Evolutionary conservation across 2,329 filamentous ascomycete species (phyloP), one percentile per base, ranked within the genome.

Genomic region (Bipolaris gigantea): DNA sequence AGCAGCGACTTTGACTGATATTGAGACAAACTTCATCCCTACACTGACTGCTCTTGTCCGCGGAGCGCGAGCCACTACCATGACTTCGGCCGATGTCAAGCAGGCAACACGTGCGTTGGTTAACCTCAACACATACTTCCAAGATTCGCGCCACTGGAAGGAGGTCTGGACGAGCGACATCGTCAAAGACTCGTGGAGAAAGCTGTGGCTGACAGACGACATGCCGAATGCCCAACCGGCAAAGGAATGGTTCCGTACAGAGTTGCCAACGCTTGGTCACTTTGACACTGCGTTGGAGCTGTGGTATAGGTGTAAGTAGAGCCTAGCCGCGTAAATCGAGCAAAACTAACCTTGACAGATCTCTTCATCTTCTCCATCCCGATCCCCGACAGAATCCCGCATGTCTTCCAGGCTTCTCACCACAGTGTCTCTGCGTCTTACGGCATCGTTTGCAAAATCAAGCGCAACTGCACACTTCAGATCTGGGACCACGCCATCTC

Each of bases 401-500:
- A 77, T n/a, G 81, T 86, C 4, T 86, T 85, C 66, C 84, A 86
- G 67, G 83, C 83, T 27, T 85, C 84, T 2, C 84, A 86, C 62
- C 84, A 86, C 70, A 83, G 81, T 55, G 82, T 84, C 38, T 82
- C 82, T 49, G 83, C 82, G 5, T 80, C 83, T 0, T 86, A 85
- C 53, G 84, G 84, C 32, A 81, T 86, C 54, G 79, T 86, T 9
- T 84, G 83, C 69, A 85, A 86, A 70, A 75, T 85, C 59, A 84
- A 84, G 70, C 78, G 82, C 23, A 80, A 81, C 52, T 83, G 82
- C 53, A 85, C 81, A 0, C 77, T 85, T 30, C 82, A 85, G 58
- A 84, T 86, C 53, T 86, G 84, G 84, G 84, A 86, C 59, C 84
- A 86, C 65, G 82, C 81, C 16, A 85, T 86, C 57, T 81, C 80